These are phyloP conservation scores for Rhizoctonia solani DNA, from an alignment of 1,284 basidiomycete species.

Conservation along the genomic window DNA sequence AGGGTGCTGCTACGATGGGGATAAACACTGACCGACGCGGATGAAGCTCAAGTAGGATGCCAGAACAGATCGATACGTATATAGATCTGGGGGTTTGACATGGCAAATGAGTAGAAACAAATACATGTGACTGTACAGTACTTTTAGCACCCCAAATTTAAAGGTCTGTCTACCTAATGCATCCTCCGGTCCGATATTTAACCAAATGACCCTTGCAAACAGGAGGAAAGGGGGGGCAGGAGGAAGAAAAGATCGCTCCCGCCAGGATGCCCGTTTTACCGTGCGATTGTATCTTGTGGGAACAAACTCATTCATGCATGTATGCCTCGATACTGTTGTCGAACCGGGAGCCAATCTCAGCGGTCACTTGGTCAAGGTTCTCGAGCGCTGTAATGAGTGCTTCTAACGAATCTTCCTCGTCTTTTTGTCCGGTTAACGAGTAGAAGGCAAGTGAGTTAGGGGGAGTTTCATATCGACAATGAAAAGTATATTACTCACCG, in stretches of 20 bases:
- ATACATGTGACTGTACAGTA: neutral
- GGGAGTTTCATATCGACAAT: constrained; percentile 15
- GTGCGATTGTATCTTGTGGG: neutral
- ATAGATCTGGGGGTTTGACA: too few species aligned
- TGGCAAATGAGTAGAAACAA: neutral
- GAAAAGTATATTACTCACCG: constrained; percentile 61
- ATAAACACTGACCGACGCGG: too few species aligned
- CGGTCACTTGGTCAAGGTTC: constrained; percentile 63
- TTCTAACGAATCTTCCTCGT: constrained; percentile 76
- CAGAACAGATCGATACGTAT: too few species aligned
- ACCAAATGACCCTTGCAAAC: neutral
- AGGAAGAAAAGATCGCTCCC: neutral
- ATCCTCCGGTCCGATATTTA: neutral
- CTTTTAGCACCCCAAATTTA: neutral
- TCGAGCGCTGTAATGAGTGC: constrained; percentile 75
- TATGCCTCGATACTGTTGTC: constrained; percentile 27
- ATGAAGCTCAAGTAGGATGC: too few species aligned
- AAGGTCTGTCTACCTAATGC: neutral
- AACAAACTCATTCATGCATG: constrained; percentile 29
- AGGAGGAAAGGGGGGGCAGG: neutral
- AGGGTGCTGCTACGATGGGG: too few species aligned
- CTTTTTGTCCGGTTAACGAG: constrained; percentile 48
- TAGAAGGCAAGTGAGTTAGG: constrained; percentile 17
- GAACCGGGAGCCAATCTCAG: constrained; percentile 27
- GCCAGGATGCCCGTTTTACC: constrained; percentile 17